Evolutionary conservation across 192 early-diverging fungal species (phyloP), one percentile per base, ranked within the genome.

Genomic region (Cladochytrium replicatum): DNA sequence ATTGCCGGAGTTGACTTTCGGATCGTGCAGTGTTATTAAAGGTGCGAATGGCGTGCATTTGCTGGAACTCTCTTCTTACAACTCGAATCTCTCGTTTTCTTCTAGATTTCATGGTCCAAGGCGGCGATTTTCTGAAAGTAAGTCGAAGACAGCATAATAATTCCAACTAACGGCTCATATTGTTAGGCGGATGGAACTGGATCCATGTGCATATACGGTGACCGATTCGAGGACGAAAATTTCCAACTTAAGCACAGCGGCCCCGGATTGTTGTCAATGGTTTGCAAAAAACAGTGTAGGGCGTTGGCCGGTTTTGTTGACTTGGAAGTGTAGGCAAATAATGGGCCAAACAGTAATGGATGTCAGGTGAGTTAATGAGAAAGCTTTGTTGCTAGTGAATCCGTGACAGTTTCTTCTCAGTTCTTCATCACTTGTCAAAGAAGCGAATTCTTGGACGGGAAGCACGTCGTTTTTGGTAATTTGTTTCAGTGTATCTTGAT

Each of bases 351-450:
- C 53, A 81, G 81, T 22, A 93, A 93, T 45, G 90, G 90, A 46
- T 89, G 84, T 52, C 85, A 89, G 74, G 81, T 78, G 65, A 7
- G 50, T 43, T 7, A 30, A 19, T 4, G 17, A 6, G 7, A 28
- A n/a, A 13, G 21, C 9, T 29, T 0, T 26, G 19, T 8, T 23
- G 13, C 32, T 29, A 19, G 3, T n/a, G n/a, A n/a, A n/a, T n/a
- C n/a, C n/a, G 6, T 43, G 24, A 43, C 15, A 43, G 7, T 30
- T 0, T 13, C 21, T 1, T 4, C 43, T n/a, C 55, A 89, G 72
- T 94, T 94, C 58, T 94, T 94, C 45, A 87, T 94, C 26, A 94
- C 91, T 1, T 89, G 86, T 50, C 83, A 78, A 21, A 85, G 85
- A 48, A 81, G 80, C 48, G 85, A 88, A 27, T 94, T 83, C 53